Conservation (phyloP, 495 filamentous ascomycete species). For the Cryomyces minteri region DNA sequence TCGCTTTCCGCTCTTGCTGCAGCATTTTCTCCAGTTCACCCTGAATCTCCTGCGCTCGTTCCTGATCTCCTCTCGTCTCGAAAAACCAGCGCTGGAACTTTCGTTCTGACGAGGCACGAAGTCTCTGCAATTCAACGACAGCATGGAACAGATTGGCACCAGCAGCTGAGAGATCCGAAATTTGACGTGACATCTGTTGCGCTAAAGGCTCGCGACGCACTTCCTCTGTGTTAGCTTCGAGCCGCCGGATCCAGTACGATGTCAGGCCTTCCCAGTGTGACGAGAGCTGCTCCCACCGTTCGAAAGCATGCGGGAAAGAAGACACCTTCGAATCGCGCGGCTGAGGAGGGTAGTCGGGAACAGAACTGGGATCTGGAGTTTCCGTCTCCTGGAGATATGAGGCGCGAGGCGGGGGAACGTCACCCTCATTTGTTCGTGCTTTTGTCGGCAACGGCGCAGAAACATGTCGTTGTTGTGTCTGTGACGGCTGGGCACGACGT, state of each 20-base stretch:
- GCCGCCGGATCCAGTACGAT: conserved; percentile 84
- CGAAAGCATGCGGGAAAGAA: conserved; percentile 88
- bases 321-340: conserved; percentile 19
- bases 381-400: neutral
- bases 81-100: conserved; percentile 99
- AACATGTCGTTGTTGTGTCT: neutral
- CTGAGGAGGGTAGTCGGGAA: neutral
- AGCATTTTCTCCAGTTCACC: conserved; percentile 59
- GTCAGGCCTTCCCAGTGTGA: conserved; percentile 98
- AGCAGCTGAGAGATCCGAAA: conserved; percentile 86
- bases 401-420: neutral
- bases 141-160: conserved; percentile 96
- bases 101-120: conserved; percentile 85
- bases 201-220: conserved; percentile 64
- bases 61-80: conserved; percentile 75
- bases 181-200: conserved; percentile 77
- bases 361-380: conserved; percentile 1
- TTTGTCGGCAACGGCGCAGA: neutral
- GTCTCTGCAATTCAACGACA: conserved; percentile 87
- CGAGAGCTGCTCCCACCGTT: conserved; percentile 90
- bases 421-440: neutral
- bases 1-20: conserved; percentile 48
- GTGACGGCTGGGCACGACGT: neutral
- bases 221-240: conserved; percentile 78
- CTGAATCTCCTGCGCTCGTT: conserved; percentile 68